Base-by-base conservation (phyloP, 768 basidiomycete genomes). In the Suillus plorans region DNA sequence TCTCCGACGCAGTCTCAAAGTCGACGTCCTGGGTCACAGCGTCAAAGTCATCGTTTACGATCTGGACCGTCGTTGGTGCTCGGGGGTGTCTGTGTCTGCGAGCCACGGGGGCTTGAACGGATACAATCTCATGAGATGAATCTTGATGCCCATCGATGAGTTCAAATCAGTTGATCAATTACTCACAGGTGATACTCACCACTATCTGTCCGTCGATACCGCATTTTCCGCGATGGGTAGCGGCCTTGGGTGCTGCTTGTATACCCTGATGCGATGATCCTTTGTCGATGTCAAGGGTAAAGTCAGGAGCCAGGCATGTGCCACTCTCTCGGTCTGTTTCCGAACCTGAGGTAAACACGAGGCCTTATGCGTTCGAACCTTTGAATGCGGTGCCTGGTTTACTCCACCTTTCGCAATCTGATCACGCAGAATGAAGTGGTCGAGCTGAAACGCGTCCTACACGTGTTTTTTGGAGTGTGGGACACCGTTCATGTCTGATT, bases 91-190 rank as follows among this genome's bases (percentile, higher is more conserved):
- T 28, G 28, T 42, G 53, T 41, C 5, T 55, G 42, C 74, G 71
- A 22, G 69, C 69, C 20, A 61, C 61, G 28, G 41, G 63, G n/a
- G 39, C 59, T 20, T 66, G 69, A 6, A 70, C 65, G 5, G 69
- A 64, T 37, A 77, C 71, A 44, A 76, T 72, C 49, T 76, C 75
- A 47, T 75, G 74, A 39, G 76, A 77, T 36, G 74, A 76, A 59
- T 76, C 74, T 77, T 69, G 52, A 36, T 61, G 55, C 44, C 49
- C 67, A 69, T 73, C 57, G 69, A 70, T 60, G 60, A 13, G 58
- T 41, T 25, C 25, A 18, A 18, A 58, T 58, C 57, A 10, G 37
- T 25, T 16, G 37, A 58, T 58, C 39, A 58, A 39, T 55, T 12
- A 20, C 10, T 28, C 16, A 28, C 18, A 12, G 5, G 0, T 41